These are phyloP conservation scores for Globisporangium heterothallicum DNA, from an alignment of 352 stramenopile species.

Conservation along the genomic window DNA sequence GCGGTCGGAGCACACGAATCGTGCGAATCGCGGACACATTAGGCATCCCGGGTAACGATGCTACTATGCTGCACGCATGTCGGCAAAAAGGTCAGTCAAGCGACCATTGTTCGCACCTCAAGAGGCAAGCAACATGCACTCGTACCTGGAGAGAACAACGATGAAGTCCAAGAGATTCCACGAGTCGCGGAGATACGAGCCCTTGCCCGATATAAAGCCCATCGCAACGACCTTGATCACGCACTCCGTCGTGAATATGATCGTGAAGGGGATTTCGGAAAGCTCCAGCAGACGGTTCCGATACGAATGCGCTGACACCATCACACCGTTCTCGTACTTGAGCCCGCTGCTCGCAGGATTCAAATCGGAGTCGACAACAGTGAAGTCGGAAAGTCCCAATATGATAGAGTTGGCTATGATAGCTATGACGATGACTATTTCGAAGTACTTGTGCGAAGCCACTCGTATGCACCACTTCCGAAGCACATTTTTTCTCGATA, in stretches of 20 bases:
- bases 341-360: conserved; percentile 55
- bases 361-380: conserved; percentile 51
- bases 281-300: conserved; percentile 58
- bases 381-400: conserved; percentile 81
- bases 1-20: conserved; percentile 83
- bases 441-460: conserved; percentile 61
- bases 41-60: conserved; percentile 50
- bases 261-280: conserved; percentile 83
- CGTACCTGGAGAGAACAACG: conserved; percentile 83
- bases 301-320: conserved; percentile 37
- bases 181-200: conserved; percentile 74
- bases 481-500: conserved; percentile 43
- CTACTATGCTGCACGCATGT: conserved; percentile 32
- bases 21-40: conserved; percentile 82
- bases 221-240: conserved; percentile 90
- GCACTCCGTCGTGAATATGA: conserved; percentile 85
- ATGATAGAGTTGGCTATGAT: conserved; percentile 88
- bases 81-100: no score
- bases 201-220: conserved; percentile 52
- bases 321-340: conserved; percentile 23
- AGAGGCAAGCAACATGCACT: neutral
- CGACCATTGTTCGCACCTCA: neutral
- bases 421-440: conserved; percentile 79
- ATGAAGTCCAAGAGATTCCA: conserved; percentile 93
- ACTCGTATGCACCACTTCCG: conserved; percentile 46